A percentile compares a stretch with the other conserved stretches of the same genome.
Evolutionary conservation across 768 basidiomycete genomes (phyloP).

Genomic region (Porphyrellus cyaneotinctus): DNA sequence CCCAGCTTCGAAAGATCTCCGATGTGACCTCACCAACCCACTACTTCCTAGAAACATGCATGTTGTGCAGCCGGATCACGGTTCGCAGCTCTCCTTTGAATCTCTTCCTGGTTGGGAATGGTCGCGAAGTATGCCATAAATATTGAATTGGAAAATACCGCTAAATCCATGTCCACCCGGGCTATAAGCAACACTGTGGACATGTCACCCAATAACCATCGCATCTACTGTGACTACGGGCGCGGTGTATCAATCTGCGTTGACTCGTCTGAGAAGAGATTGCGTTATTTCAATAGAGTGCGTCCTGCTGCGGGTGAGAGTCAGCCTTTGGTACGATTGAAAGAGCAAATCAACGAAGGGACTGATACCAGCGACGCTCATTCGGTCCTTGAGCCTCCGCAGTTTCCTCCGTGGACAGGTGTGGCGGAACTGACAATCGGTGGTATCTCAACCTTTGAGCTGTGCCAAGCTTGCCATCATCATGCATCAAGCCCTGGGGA

Average conservation of each 20-base stretch:
- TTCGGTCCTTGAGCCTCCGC: constrained; percentile 41
- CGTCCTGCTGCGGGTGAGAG: constrained; percentile 30
- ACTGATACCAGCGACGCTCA: constrained; percentile 47
- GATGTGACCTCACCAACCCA: constrained; percentile 39
- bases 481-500: constrained; percentile 49
- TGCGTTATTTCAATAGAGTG: constrained; percentile 34
- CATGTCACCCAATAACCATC: constrained; percentile 42
- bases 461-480: constrained; percentile 44
- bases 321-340: neutral
- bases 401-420: constrained; percentile 46
- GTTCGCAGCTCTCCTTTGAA: constrained; percentile 19
- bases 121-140: constrained; percentile 39
- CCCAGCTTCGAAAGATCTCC: constrained; percentile 43
- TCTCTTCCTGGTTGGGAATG: constrained; percentile 33
- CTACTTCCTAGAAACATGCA: constrained; percentile 30
- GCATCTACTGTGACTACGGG: constrained; percentile 47
- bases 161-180: constrained; percentile 38
- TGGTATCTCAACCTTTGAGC: constrained; percentile 43
- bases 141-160: constrained; percentile 41
- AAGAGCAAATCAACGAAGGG: constrained; percentile 27
- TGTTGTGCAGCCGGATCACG: constrained; percentile 33
- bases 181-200: constrained; percentile 36
- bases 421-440: constrained; percentile 28
- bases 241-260: constrained; percentile 38
- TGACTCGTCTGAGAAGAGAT: constrained; percentile 42